phyloP scores from a whole-genome alignment of 208 protist genomes.

The Crithidia sp. region DNA sequence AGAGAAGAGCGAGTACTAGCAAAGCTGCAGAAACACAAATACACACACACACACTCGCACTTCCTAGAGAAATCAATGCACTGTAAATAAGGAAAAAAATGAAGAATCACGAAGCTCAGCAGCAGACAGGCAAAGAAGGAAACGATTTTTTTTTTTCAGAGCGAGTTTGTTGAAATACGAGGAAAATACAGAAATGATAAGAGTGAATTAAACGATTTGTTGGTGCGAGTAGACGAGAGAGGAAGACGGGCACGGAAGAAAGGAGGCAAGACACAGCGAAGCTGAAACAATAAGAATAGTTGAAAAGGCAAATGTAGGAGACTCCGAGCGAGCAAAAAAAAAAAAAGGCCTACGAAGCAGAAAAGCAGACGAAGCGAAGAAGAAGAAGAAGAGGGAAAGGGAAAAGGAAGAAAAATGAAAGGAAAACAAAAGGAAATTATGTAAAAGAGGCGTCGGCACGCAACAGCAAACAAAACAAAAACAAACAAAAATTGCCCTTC shows the following conservation, averaged over 20 bases:
- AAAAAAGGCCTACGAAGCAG: slow-evolving; percentile 3
- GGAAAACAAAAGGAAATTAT: not conserved
- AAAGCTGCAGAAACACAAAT: not conserved
- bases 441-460: too few relatives aligned
- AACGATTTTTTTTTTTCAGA: not conserved
- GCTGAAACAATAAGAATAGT: too few relatives aligned
- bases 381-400: not conserved
- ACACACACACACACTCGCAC: not conserved
- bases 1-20: not conserved
- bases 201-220: not conserved
- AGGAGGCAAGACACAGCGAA: too few relatives aligned
- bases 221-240: not conserved
- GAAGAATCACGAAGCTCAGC: not conserved
- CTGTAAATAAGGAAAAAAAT: not conserved
- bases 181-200: not conserved
- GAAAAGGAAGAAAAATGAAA: not conserved
- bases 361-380: slow-evolving; percentile 7
- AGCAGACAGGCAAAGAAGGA: not conserved
- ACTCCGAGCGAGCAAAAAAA: not conserved
- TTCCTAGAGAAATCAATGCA: not conserved
- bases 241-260: not conserved
- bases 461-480: too few relatives aligned
- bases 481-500: too few relatives aligned
- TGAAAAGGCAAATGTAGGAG: not conserved
- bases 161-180: not conserved